Conservation (phyloP, 768 basidiomycete genomes). For the Suillus placidus region DNA sequence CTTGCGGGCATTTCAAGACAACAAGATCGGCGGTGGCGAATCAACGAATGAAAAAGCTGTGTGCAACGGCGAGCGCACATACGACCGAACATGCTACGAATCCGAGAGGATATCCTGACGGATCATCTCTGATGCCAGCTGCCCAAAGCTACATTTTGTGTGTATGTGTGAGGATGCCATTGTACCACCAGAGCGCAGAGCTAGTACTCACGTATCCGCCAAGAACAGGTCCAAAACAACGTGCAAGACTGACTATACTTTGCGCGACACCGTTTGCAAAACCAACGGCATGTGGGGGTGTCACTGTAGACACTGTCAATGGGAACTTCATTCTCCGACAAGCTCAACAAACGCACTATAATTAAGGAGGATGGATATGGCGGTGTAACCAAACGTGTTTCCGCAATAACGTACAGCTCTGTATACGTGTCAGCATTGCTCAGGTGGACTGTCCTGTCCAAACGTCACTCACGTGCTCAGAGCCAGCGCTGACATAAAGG, state of each 20-base stretch:
- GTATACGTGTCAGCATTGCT: conserved; percentile 6
- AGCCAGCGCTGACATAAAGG: conserved; percentile 54
- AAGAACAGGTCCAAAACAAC: conserved; percentile 86
- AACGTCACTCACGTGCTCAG: conserved; percentile 72
- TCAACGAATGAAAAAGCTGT: conserved; percentile 76
- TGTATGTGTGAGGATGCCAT: conserved; percentile 14
- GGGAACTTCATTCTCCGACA: conserved; percentile 4
- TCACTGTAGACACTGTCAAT: conserved; percentile 56
- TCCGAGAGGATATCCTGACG: conserved; percentile 73
- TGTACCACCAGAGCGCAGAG: neutral
- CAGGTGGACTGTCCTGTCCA: neutral
- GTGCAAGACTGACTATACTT: conserved; percentile 90
- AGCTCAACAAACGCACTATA: conserved; percentile 57
- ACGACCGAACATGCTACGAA: conserved; percentile 67
- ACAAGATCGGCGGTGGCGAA: neutral
- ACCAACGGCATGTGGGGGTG: conserved; percentile 85
- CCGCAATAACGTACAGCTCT: conserved; percentile 90
- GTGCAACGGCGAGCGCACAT: conserved; percentile 64
- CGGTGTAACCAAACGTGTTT: conserved; percentile 86
- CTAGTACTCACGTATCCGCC: conserved; percentile 67
- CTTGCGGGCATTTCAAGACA: neutral
- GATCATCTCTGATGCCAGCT: conserved; percentile 64
- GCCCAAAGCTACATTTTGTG: conserved; percentile 64
- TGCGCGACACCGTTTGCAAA: conserved; percentile 96
- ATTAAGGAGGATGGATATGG: conserved; percentile 85